A percentile compares a stretch with the other conserved stretches of the same genome.
These are phyloP conservation scores for Kernera saxatilis DNA, from an alignment of 345 rosid species.

Conservation along the genomic window DNA sequence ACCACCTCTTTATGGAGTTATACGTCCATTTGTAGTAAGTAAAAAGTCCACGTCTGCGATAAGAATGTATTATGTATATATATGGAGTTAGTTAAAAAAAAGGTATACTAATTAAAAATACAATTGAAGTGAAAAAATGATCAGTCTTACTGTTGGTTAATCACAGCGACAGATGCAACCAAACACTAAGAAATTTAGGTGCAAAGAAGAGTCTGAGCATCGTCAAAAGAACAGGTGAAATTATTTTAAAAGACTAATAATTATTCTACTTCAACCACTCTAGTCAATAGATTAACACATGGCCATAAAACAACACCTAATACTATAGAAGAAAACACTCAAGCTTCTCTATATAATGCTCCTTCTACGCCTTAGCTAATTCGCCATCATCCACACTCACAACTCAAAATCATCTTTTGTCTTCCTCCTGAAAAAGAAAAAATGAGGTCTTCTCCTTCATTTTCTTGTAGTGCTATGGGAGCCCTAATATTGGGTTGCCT, in stretches of 20 bases:
- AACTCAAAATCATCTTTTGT: background rate
- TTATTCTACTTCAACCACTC: slow-evolving; percentile 10
- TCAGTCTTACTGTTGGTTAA: background rate
- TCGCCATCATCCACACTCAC: slow-evolving; percentile 7
- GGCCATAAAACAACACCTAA: slow-evolving; percentile 3
- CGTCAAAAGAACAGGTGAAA: background rate
- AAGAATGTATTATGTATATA: no score
- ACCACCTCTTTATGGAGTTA: background rate
- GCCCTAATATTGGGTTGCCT: slow-evolving; percentile 26
- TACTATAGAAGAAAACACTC: background rate
- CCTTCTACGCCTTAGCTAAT: background rate
- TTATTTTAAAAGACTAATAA: background rate
- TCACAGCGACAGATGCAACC: background rate
- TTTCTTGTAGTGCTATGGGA: slow-evolving; percentile 20
- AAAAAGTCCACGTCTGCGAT: background rate
- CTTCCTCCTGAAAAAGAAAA: background rate
- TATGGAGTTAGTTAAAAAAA: background rate
- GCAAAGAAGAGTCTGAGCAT: background rate
- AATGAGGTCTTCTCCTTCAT: slow-evolving; percentile 9
- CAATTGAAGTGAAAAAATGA: background rate
- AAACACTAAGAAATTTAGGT: background rate
- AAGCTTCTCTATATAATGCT: slow-evolving; percentile 18
- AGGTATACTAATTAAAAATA: background rate
- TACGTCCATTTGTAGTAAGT: background rate
- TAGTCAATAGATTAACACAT: background rate